These are phyloP conservation scores for Pyrus communis DNA, from an alignment of 306 rosid genomes.

Conservation along the genomic window DNA sequence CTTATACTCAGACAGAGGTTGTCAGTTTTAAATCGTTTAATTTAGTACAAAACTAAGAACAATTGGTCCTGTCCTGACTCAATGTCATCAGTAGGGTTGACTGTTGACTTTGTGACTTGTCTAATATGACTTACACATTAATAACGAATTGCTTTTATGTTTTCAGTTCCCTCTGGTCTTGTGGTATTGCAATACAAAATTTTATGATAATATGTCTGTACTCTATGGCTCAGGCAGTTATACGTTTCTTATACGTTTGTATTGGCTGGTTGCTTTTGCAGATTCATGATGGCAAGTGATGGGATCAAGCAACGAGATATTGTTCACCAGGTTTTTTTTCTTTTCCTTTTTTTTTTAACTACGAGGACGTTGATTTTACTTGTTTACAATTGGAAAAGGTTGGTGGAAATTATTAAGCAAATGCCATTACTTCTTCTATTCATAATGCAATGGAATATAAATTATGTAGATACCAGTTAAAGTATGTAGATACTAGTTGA, in stretches of 20 bases:
- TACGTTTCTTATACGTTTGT: slow-evolving; percentile 18
- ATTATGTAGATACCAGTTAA: background rate
- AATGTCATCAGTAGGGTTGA: background rate
- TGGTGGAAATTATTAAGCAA: background rate
- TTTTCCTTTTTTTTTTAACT: background rate
- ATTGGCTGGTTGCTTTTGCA: slow-evolving; percentile 28
- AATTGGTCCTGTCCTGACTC: background rate
- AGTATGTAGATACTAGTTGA: background rate
- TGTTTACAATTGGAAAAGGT: background rate
- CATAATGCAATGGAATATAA: background rate
- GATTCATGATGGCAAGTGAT: slow-evolving; percentile 93
- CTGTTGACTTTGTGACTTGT: background rate
- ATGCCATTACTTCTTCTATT: background rate
- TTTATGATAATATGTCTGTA: slow-evolving; percentile 6
- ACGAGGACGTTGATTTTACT: background rate
- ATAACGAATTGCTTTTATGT: background rate
- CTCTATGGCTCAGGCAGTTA: slow-evolving; percentile 12
- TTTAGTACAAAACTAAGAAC: background rate
- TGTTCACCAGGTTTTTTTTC: slow-evolving; percentile 55
- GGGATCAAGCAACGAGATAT: slow-evolving; percentile 76
- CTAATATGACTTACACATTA: no score
- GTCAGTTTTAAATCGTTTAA: background rate
- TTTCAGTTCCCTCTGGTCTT: background rate
- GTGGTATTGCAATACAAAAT: background rate
- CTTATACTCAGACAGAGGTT: background rate